phyloP scores from a whole-genome alignment of 129 eudicot genomes.

The Centella asiatica region DNA sequence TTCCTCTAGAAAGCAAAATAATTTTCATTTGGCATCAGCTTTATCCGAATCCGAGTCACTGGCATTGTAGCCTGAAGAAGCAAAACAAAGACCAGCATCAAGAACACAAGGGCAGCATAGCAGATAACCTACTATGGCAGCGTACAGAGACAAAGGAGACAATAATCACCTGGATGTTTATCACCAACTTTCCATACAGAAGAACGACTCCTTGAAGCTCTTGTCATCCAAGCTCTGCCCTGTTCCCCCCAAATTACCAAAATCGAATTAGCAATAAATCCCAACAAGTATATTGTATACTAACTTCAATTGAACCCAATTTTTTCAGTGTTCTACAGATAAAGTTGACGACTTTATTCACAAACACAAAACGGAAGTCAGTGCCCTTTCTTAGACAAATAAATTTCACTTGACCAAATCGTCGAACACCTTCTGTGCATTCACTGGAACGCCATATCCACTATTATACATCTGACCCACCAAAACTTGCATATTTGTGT shows the following conservation, averaged over 20 bases:
- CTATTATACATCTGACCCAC: conserved; percentile 87
- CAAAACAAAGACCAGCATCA: conserved; percentile 1
- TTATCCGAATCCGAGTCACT: conserved; percentile 62
- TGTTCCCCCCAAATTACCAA: conserved; percentile 16
- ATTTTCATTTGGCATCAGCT: conserved; percentile 16
- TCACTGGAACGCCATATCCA: conserved; percentile 66
- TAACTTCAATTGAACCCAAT: neutral
- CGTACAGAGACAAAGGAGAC: neutral
- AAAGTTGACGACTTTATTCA: too few species aligned
- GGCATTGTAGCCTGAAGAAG: conserved; percentile 42
- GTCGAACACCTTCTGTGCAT: conserved; percentile 52
- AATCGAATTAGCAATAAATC: neutral
- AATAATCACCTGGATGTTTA: conserved; percentile 43
- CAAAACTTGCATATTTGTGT: conserved; percentile 66
- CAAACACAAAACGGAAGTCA: too few species aligned
- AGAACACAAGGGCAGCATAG: neutral
- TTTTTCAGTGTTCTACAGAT: too few species aligned
- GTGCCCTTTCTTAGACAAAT: neutral
- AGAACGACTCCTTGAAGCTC: conserved; percentile 40
- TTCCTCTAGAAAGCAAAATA: conserved; percentile 1
- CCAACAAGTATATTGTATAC: neutral
- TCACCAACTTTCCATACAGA: conserved; percentile 46
- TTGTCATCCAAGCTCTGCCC: conserved; percentile 75
- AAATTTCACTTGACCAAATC: neutral
- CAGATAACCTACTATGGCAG: neutral